Evolutionary conservation across 2,329 filamentous ascomycete genomes (phyloP).

Genomic region (Pseudocercospora fijiensis): DNA sequence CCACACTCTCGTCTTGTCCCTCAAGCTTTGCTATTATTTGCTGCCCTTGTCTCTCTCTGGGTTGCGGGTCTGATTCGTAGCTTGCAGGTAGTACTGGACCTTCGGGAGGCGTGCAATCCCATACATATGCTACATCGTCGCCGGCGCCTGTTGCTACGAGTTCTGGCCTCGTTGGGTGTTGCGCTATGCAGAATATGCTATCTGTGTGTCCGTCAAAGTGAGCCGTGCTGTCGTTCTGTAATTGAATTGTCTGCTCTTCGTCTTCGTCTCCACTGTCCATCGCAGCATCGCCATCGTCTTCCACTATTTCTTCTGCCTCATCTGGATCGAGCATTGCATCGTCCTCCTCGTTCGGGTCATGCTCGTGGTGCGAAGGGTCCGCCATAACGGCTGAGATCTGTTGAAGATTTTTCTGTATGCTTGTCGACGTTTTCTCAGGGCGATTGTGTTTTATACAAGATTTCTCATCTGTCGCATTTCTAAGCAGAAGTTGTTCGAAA

Average conservation of each 20-base stretch:
- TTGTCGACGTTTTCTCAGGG: background rate
- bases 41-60: constrained; percentile 59
- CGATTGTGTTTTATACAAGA: background rate
- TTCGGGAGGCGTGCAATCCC: constrained; percentile 67
- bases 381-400: constrained; percentile 17
- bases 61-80: constrained; percentile 67
- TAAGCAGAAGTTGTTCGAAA: constrained; percentile 5
- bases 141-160: constrained; percentile 86
- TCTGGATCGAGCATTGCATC: constrained; percentile 73
- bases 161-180: constrained; percentile 75
- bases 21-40: constrained; percentile 70
- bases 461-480: background rate
- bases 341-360: constrained; percentile 56
- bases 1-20: constrained; percentile 91
- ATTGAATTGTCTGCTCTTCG: constrained; percentile 65
- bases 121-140: constrained; percentile 81
- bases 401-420: background rate
- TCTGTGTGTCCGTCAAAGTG: constrained; percentile 91
- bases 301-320: constrained; percentile 72
- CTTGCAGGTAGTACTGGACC: constrained; percentile 70
- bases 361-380: constrained; percentile 23
- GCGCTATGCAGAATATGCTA: constrained; percentile 91
- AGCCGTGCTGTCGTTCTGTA: constrained; percentile 89
- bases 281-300: constrained; percentile 65
- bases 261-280: constrained; percentile 76